Conservation (phyloP, 2,329 filamentous ascomycete species). For the Cytospora piceae region DNA sequence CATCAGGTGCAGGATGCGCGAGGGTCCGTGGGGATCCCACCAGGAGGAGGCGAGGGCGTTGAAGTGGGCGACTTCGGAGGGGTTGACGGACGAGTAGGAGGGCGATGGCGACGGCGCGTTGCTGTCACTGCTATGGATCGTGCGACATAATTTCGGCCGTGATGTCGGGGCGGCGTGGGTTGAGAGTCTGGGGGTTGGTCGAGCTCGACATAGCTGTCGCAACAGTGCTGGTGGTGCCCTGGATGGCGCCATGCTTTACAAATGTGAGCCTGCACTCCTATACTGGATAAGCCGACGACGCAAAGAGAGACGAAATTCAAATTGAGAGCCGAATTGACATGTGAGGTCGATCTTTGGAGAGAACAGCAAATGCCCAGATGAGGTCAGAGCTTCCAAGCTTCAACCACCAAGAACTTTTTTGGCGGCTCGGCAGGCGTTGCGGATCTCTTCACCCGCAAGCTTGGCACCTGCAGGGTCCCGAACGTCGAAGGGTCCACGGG, state of each 20-base stretch:
- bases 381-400: constrained; percentile 15
- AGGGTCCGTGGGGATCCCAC: constrained; percentile 96
- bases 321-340: neutral
- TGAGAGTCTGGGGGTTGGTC: constrained; percentile 5
- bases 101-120: constrained; percentile 31
- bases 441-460: constrained; percentile 8
- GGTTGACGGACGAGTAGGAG: constrained; percentile 74
- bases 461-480: constrained; percentile 3
- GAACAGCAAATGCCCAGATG: neutral
- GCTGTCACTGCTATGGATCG: constrained; percentile 4
- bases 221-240: constrained; percentile 23
- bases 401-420: constrained; percentile 5
- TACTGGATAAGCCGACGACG: neutral
- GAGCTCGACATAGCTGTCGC: constrained; percentile 18
- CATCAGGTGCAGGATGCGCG: constrained; percentile 93
- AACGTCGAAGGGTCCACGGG: neutral
- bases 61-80: constrained; percentile 91
- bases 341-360: neutral
- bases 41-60: constrained; percentile 88
- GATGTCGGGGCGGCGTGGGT: constrained; percentile 6
- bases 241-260: constrained; percentile 25
- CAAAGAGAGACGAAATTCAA: neutral
- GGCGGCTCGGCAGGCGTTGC: constrained; percentile 1
- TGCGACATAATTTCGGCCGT: constrained; percentile 21
- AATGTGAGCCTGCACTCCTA: neutral